Evolutionary conservation across 2,329 filamentous ascomycete genomes (phyloP).

Genomic region (Nectriaceae sp.): DNA sequence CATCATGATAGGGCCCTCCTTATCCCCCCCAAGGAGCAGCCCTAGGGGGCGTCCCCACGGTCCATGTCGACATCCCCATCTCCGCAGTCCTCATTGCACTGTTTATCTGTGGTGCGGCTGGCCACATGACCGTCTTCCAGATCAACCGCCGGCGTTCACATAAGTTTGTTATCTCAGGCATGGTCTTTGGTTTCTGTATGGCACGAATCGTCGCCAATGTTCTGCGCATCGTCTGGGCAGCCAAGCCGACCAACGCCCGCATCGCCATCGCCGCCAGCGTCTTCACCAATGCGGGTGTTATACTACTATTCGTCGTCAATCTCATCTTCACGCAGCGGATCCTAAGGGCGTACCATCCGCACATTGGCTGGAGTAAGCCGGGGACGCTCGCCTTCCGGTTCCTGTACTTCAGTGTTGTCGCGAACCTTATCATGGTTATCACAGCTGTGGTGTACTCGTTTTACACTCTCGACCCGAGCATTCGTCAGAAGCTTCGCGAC

Average conservation of each 20-base stretch:
- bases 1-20: slow-evolving; percentile 33
- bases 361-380: slow-evolving; percentile 65
- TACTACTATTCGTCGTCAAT: slow-evolving; percentile 78
- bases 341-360: slow-evolving; percentile 70
- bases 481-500: slow-evolving; percentile 54
- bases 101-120: slow-evolving; percentile 53
- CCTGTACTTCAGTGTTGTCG: slow-evolving; percentile 59
- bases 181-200: slow-evolving; percentile 61
- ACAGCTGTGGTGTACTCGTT: slow-evolving; percentile 63
- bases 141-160: slow-evolving; percentile 50
- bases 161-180: slow-evolving; percentile 61
- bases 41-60: slow-evolving; percentile 60
- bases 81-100: slow-evolving; percentile 62
- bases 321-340: slow-evolving; percentile 76
- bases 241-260: slow-evolving; percentile 37
- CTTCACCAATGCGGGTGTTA: slow-evolving; percentile 71
- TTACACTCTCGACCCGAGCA: slow-evolving; percentile 61
- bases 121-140: slow-evolving; percentile 61
- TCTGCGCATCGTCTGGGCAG: slow-evolving; percentile 56
- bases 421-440: slow-evolving; percentile 68
- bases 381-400: slow-evolving; percentile 55
- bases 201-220: slow-evolving; percentile 53
- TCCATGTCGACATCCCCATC: slow-evolving; percentile 64
- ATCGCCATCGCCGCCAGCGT: slow-evolving; percentile 64
- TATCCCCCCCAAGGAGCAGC: slow-evolving; percentile 45